These are phyloP conservation scores for Podospora appendiculata DNA, from an alignment of 495 filamentous ascomycete species.

Conservation along the genomic window DNA sequence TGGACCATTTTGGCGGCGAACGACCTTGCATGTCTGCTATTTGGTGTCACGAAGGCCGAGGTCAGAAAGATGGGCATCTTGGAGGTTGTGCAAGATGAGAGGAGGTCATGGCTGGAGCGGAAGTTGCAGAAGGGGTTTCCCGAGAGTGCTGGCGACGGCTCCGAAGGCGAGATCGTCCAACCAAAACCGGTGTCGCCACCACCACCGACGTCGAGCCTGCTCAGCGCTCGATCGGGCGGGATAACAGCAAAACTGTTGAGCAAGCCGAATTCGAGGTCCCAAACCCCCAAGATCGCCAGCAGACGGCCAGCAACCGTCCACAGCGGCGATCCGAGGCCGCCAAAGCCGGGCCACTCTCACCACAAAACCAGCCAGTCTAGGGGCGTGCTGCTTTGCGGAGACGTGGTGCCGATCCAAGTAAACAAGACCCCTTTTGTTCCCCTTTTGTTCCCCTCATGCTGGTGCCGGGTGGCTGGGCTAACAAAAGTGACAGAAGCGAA, in stretches of 20 bases:
- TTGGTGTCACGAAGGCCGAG: conserved; percentile 90
- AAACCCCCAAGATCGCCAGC: conserved; percentile 31
- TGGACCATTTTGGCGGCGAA: conserved; percentile 98
- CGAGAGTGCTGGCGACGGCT: conserved; percentile 34
- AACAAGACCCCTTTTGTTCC: background rate
- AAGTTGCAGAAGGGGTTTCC: conserved; percentile 56
- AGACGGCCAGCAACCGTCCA: conserved; percentile 66
- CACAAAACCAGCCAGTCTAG: conserved; percentile 70
- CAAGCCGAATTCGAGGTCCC: conserved; percentile 71
- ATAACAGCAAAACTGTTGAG: conserved; percentile 80
- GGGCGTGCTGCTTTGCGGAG: conserved; percentile 88
- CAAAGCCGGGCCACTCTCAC: conserved; percentile 40
- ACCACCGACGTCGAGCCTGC: conserved; percentile 37
- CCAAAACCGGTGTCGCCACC: conserved; percentile 30
- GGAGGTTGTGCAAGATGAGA: conserved; percentile 84
- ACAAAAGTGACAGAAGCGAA: conserved; percentile 62
- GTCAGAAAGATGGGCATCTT: conserved; percentile 91
- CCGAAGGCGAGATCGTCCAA: conserved; percentile 35
- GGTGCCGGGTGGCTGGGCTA: background rate
- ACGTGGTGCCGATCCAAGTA: conserved; percentile 79
- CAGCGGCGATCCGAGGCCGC: conserved; percentile 58
- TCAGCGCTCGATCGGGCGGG: conserved; percentile 60
- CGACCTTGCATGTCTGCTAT: conserved; percentile 90
- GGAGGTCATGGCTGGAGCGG: conserved; percentile 80
- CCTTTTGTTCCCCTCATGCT: too few relatives aligned